Evolutionary conservation across 2,329 filamentous ascomycete species (phyloP), one percentile per base, ranked within the genome.

Genomic region (Phialemonium atrogriseum): DNA sequence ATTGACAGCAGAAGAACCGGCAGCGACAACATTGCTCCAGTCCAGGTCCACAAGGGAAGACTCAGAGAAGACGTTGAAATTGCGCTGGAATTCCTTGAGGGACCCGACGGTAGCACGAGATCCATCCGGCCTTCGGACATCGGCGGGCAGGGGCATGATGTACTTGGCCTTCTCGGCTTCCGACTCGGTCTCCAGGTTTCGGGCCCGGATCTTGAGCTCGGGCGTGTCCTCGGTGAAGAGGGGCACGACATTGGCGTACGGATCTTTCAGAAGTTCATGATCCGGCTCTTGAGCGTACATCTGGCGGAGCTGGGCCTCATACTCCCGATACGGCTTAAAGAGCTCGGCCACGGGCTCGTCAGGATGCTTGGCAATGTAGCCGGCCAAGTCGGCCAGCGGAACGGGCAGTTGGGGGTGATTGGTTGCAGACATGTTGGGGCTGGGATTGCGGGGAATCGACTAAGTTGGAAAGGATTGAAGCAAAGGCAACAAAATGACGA

Each of bases 11-110:
- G 84, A 79, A 29, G 81, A 88, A 9, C 86, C 86, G 24, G 84
- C 83, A 18, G 75, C 86, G 11, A 91, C 77, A 11, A 93, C 75
- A 50, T 91, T 91, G 48, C 58, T 75, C 85, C 85, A 93, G 50
- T 89, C 75, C 43, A 93, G 52, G 29, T 89, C 84, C 18, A 67
- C 66, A 17, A 93, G 61, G 0, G 83, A 79, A 2, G 75, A 81
- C 55, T 94, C 86, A 2, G 80, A 86, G 50, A 94, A 94, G 36
- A 93, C 52, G 36, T 73, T 73, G 57, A 94, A 89, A 55, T 91
- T 89, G 29, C 73, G 71, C 50, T 78, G 76, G 45, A 91, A 94
- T 18, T 84, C 77, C 28, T 72, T 66, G 27, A 91, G 50, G 10
- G 70, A 70, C 15, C 66, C 51, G 0, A 88, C 84, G 4, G 83